Base-by-base conservation (phyloP, 2,329 filamentous ascomycete species). In the Talaromyces sp. region DNA sequence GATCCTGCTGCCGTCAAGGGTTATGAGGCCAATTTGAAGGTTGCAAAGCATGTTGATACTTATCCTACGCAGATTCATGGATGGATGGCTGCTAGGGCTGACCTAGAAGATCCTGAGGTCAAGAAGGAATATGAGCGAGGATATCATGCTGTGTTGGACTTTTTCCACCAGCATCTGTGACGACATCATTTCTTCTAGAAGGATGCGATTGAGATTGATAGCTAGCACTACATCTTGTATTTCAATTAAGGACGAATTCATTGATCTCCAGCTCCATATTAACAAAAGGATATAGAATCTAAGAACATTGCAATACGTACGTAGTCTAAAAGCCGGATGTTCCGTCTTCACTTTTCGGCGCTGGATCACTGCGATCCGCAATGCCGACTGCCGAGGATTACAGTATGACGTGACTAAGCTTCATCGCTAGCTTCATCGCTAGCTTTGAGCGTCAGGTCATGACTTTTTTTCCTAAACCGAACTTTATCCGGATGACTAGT, bases 1-100 rank as follows among this genome's bases (percentile, higher is more conserved):
- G 74, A 79, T 40, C 81, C 83, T 69, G 79, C 82, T 0, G 86
- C 76, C 19, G 77, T 81, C 11, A 70, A 74, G 47, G 73, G 73
- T 5, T 82, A 79, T 67, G 73, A 77, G 53, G 72, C 73, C 10
- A 77, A 76, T 40, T 65, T 82, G 68, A 72, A 74, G 63, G 74
- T 75, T 1, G 72, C 76, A 19, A 77, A 81, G 58, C 72, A 79
- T 60, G 74, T 82, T 2, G 79, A 82, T 72, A 81, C 78, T 27
- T 82, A 78, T 68, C 59, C 74, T 8, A 75, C 74, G 25, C 78
- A 81, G 70, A 76, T 81, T 40, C 80, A 82, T 68, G 80, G 80
- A 36, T 82, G 77, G 73, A 81, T 82, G 80, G 79, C 77, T n/a
- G 79, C 79, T 11, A 69, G 79, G 38, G 72, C 76, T 61, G 69